These are phyloP conservation scores for Chlamydomonas sp. DNA, from an alignment of 139 green algal species.

Conservation along the genomic window DNA sequence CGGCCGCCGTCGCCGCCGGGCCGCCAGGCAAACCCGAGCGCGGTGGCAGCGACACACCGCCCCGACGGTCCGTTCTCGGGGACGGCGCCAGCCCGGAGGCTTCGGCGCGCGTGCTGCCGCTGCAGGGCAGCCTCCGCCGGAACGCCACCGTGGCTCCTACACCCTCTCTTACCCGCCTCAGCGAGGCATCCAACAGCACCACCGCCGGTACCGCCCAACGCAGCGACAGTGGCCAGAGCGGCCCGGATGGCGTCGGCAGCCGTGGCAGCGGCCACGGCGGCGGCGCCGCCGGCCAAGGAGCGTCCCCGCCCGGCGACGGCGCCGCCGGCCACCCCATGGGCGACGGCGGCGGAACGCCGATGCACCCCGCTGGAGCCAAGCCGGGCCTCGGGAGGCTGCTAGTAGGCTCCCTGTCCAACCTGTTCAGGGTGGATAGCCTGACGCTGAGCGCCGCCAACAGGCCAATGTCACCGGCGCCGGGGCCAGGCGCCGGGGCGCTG, in stretches of 20 bases:
- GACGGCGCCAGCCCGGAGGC: too few relatives aligned
- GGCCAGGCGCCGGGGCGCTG: neutral
- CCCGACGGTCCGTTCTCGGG: too few relatives aligned
- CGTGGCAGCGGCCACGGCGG: neutral
- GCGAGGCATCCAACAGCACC: neutral
- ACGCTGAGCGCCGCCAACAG: neutral
- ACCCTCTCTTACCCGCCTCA: neutral
- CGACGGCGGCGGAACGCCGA: neutral
- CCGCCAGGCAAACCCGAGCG: too few relatives aligned
- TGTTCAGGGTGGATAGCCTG: conserved; percentile 30
- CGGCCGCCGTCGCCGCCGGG: too few relatives aligned
- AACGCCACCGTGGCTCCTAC: neutral
- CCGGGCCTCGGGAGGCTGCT: conserved; percentile 22
- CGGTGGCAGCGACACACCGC: too few relatives aligned
- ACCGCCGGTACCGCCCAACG: neutral
- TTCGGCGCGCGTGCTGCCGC: too few relatives aligned
- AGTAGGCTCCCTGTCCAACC: conserved; percentile 15
- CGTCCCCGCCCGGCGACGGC: neutral
- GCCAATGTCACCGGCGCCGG: neutral
- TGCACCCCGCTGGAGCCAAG: neutral
- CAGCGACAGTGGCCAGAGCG: neutral
- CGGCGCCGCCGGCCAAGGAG: neutral
- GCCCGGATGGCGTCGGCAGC: neutral
- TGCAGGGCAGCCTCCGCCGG: too few relatives aligned
- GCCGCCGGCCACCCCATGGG: neutral